These are phyloP conservation scores for Metarhizium robertsii DNA, from an alignment of 2,329 filamentous ascomycete genomes.

Conservation along the genomic window DNA sequence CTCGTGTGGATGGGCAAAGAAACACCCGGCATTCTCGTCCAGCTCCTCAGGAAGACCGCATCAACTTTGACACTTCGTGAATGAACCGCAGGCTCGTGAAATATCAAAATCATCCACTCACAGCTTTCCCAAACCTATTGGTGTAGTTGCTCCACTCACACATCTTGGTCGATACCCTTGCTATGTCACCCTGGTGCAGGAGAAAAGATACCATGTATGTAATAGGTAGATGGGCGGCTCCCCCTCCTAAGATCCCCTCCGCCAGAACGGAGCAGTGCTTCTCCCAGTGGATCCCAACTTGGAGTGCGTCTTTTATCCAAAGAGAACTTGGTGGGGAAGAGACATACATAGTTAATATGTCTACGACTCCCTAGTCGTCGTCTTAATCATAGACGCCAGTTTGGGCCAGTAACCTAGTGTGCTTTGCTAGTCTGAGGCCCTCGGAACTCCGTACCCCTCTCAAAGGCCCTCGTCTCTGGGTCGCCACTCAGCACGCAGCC, in stretches of 20 bases:
- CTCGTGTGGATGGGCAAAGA: not conserved
- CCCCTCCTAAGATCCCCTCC: not conserved
- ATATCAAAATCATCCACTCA: not conserved
- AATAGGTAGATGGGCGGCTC: not conserved
- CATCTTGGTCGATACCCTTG: not conserved
- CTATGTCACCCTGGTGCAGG: not conserved
- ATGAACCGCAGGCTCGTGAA: not conserved
- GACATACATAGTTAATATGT: not conserved
- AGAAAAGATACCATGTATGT: not conserved
- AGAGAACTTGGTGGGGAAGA: constrained; percentile 1
- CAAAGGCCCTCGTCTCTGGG: not conserved
- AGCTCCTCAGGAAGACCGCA: not conserved
- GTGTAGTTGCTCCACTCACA: constrained; percentile 2
- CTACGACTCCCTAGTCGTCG: not conserved
- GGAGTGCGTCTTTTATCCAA: not conserved
- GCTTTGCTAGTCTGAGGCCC: not conserved
- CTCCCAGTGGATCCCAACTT: not conserved
- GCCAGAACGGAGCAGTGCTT: not conserved
- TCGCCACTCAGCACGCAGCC: constrained; percentile 2
- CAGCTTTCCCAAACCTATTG: not conserved
- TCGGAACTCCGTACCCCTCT: not conserved
- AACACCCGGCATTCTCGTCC: not conserved
- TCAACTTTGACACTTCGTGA: not conserved
- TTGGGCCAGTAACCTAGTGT: not conserved
- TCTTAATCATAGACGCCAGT: not conserved